Evolutionary conservation across 1,139 yeast genomes (phyloP).

Genomic region (Blastobotrys illinoisensis): DNA sequence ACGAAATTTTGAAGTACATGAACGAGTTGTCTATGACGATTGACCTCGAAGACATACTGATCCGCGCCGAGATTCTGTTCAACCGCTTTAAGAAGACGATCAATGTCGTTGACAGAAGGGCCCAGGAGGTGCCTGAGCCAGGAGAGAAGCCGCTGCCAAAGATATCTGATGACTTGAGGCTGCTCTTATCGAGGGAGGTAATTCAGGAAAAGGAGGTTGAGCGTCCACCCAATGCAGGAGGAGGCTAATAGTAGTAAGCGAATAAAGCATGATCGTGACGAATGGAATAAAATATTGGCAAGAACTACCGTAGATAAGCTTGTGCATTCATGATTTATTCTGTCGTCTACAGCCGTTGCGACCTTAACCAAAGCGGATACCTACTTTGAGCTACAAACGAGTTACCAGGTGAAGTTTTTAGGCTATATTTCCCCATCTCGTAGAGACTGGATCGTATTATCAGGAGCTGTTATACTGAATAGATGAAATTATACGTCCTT

Average conservation of each 20-base stretch:
- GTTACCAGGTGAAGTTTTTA: no score
- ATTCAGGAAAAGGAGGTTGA: slow-evolving; percentile 60
- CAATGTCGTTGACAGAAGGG: slow-evolving; percentile 58
- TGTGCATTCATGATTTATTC: no score
- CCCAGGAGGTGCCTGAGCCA: slow-evolving; percentile 12
- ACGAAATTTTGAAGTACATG: slow-evolving; percentile 87
- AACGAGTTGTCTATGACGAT: slow-evolving; percentile 79
- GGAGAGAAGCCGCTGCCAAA: slow-evolving; percentile 23
- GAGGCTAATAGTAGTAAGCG: slow-evolving; percentile 28
- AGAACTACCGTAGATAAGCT: no score
- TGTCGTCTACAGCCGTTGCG: no score
- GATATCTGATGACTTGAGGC: slow-evolving; percentile 52
- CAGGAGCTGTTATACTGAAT: no score
- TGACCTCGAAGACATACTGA: slow-evolving; percentile 66
- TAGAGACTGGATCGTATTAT: no score
- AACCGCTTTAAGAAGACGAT: slow-evolving; percentile 74
- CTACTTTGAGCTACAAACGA: no score
- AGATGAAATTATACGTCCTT: no score
- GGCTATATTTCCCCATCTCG: no score
- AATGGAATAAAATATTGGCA: background rate
- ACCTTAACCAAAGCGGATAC: no score
- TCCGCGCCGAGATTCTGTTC: slow-evolving; percentile 77
- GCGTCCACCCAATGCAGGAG: slow-evolving; percentile 35
- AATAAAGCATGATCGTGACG: background rate
- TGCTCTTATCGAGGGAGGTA: slow-evolving; percentile 51